Evolutionary conservation across 163 green algal genomes (phyloP), one percentile per base, ranked within the genome.

Genomic region (Chlamydomonas reinhardtii): DNA sequence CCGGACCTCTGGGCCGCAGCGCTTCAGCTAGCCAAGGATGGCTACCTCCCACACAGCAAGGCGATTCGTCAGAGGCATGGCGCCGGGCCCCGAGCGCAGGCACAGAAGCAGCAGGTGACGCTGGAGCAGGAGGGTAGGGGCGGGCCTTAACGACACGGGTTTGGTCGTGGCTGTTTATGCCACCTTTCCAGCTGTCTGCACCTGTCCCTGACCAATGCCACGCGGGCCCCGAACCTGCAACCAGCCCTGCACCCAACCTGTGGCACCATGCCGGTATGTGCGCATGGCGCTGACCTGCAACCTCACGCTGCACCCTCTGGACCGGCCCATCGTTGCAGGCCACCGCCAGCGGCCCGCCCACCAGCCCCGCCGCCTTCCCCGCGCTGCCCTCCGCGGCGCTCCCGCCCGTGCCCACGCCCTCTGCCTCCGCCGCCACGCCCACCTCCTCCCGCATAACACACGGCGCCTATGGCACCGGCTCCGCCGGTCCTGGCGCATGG

Each of bases 351-450:
- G 66, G 48, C 2, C 35, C 66, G 11, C 79, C 79, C 39, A 34
- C 52, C n/a, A 78, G 79, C 54, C 66, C 79, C 54, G 73, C 68
- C 22, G 79, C 79, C 79, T 85, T 85, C 66, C 79, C 79, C 8
- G 79, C 79, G 17, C 66, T 85, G 1, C 68, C 79, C 22, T 17
- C 68, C 31, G 29, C 79, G 0, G n/a, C 25, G 24, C 62, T 27
- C 9, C 62, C 27, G 12, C 62, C 62, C 24, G 2, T 17, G 12
- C 4, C 62, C 68, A 37, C 79, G 64, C 32, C 68, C 52, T 24
- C 31, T 24, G 16, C 37, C 32, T 32, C 27, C 68, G 31, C 69
- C 69, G 62, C 62, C 62, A 70, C 62, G 62, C 66, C 31, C 31
- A 27, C 66, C 16, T 73, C 66, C 66, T 73, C 31, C 0, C 31